Evolutionary conservation across 2,329 filamentous ascomycete genomes (phyloP), one percentile per base, ranked within the genome.

Genomic region (Diaporthe vaccinii): DNA sequence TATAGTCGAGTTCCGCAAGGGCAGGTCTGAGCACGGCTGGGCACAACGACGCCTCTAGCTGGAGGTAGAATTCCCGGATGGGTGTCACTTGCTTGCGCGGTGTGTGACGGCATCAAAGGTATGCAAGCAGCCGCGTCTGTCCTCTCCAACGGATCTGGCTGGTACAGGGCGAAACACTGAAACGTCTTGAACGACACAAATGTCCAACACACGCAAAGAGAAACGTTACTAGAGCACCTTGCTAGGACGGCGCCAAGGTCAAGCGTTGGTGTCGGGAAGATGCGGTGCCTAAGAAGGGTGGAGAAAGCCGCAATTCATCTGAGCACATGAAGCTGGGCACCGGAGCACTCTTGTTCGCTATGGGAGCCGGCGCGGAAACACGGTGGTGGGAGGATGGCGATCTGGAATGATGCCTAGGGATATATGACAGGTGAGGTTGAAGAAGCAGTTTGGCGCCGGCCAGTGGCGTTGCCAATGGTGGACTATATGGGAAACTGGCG

Each of bases 41-140:
- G 34, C 36, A 53, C 67, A 62, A 58, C 25, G 70, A 44, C 44
- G 58, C 72, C 68, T 76, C 72, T 74, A 62, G 71, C 68, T 74
- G 69, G 49, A 72, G 67, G 58, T 73, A 61, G 65, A n/a, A 72
- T 61, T 69, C 75, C 73, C 68, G 67, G 59, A 44, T 67, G 76
- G 71, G 44, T 65, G 69, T 55, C 31, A 51, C 49, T 62, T 76
- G 46, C 34, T 53, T 79, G 79, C 78, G 74, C 77, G 72, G 75
- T 74, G 80, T 81, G 77, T 78, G 77, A 80, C 80, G 77, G 76
- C 78, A 77, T 79, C 76, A 74, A 80, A 73, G 73, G 36, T 74
- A 79, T 79, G 80, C 79, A 80, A 75, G 78, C 76, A 80, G 75
- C 80, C 80, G 80, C 75, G 72, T 61, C 72, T 76, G 77, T 74